A percentile compares a stretch with the other conserved stretches of the same genome.
Conservation (phyloP, 2,329 filamentous ascomycete genomes). For the Penicillium concentricum region DNA sequence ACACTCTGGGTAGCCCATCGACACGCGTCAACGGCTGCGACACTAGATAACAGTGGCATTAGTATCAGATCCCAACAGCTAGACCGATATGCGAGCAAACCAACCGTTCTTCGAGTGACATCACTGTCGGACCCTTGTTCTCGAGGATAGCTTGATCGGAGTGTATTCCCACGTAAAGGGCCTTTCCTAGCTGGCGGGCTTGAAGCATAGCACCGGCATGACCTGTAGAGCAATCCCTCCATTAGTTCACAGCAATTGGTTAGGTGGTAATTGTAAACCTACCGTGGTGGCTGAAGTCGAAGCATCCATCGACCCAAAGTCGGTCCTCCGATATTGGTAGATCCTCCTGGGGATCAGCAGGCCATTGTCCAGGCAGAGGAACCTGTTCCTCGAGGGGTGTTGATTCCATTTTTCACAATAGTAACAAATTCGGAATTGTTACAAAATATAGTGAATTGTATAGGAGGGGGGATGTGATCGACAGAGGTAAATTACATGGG, state of each 20-base stretch:
- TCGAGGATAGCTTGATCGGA: constrained; percentile 93
- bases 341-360: constrained; percentile 63
- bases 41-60: constrained; percentile 46
- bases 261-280: constrained; percentile 22
- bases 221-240: constrained; percentile 51
- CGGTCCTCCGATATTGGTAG: constrained; percentile 62
- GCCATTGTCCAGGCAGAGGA: constrained; percentile 59
- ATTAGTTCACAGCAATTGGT: constrained; percentile 12
- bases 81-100: constrained; percentile 18
- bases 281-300: constrained; percentile 99
- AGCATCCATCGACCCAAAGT: constrained; percentile 98
- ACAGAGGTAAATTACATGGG: constrained; percentile 6
- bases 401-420: constrained; percentile 11
- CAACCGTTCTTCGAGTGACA: constrained; percentile 84
- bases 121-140: constrained; percentile 97
- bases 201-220: constrained; percentile 97
- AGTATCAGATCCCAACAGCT: background rate
- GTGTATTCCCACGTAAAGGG: constrained; percentile 90
- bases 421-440: background rate
- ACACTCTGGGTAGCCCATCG: constrained; percentile 88
- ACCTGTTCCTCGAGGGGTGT: constrained; percentile 37
- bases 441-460: background rate
- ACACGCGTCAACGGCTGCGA: constrained; percentile 89
- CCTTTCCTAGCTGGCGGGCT: constrained; percentile 82
- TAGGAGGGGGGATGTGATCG: constrained; percentile 4